Conservation (phyloP, 495 filamentous ascomycete genomes). For the Mytilinidion resinicola region DNA sequence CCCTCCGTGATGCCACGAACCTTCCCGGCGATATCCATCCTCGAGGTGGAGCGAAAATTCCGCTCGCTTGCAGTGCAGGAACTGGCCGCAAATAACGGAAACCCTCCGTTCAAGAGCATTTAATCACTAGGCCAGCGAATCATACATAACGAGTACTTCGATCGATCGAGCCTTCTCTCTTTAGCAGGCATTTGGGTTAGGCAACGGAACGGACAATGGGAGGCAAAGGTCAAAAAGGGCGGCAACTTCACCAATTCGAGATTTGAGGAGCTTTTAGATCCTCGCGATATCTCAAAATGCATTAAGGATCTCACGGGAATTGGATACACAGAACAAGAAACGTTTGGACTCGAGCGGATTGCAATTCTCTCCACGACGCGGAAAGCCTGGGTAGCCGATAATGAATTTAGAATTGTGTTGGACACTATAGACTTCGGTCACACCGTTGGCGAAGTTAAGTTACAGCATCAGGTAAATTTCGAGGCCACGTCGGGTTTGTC, state of each 20-base stretch:
- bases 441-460: not conserved
- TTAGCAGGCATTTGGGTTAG: not conserved
- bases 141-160: not conserved
- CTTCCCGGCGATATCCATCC: not conserved
- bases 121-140: slow-evolving; percentile 1
- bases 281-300: slow-evolving; percentile 11
- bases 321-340: not conserved
- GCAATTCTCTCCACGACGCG: slow-evolving; percentile 2
- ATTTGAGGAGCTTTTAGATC: slow-evolving; percentile 13
- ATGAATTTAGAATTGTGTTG: slow-evolving; percentile 8
- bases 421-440: slow-evolving; percentile 12
- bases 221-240: slow-evolving; percentile 10
- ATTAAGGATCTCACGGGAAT: slow-evolving; percentile 1
- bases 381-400: slow-evolving; percentile 12
- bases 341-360: not conserved
- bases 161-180: not conserved
- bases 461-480: not conserved
- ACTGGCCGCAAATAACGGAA: not conserved
- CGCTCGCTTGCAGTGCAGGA: not conserved
- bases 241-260: slow-evolving; percentile 10
- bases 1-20: not conserved
- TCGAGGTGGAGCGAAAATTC: not conserved
- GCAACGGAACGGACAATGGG: not conserved
- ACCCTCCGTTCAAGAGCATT: not conserved
- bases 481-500: not conserved